These are phyloP conservation scores for Botrytis galanthina DNA, from an alignment of 2,329 filamentous ascomycete genomes.

Conservation along the genomic window DNA sequence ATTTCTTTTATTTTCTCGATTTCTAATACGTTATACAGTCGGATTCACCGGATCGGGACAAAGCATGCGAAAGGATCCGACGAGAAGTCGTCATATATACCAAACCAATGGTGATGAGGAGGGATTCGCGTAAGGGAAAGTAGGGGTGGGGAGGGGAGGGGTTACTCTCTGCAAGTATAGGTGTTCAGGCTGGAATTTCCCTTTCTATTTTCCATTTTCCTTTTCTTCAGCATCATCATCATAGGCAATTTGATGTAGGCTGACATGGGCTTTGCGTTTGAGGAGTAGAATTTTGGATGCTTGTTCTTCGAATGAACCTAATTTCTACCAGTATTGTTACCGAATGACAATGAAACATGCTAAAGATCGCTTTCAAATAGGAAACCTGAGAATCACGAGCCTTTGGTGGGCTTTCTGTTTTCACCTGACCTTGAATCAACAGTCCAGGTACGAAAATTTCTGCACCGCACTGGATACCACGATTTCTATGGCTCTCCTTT, in stretches of 20 bases:
- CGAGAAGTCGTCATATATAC: conserved; percentile 80
- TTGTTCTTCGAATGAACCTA: conserved; percentile 29
- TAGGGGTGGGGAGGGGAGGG: conserved; percentile 37
- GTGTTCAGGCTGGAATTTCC: conserved; percentile 37
- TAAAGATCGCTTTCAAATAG: conserved; percentile 24
- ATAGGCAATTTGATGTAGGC: conserved; percentile 41
- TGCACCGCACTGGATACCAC: not conserved
- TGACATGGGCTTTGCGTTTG: conserved; percentile 40
- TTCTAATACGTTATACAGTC: conserved; percentile 55
- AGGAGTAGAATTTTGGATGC: conserved; percentile 26
- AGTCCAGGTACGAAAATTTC: conserved; percentile 13
- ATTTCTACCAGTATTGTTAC: conserved; percentile 17
- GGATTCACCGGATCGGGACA: conserved; percentile 96
- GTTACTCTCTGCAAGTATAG: conserved; percentile 39
- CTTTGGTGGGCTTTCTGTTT: not conserved
- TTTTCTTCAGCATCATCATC: conserved; percentile 19
- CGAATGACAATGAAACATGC: conserved; percentile 21
- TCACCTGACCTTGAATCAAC: conserved; percentile 10
- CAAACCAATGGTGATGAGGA: conserved; percentile 73
- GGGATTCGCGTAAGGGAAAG: conserved; percentile 25
- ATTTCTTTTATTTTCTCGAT: not conserved
- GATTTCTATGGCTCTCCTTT: not conserved
- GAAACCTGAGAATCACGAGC: conserved; percentile 13
- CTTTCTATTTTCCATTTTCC: conserved; percentile 22
- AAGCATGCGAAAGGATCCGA: conserved; percentile 89